Base-by-base conservation (phyloP, 805 yeast species). In the Teunomyces funiuensis region DNA sequence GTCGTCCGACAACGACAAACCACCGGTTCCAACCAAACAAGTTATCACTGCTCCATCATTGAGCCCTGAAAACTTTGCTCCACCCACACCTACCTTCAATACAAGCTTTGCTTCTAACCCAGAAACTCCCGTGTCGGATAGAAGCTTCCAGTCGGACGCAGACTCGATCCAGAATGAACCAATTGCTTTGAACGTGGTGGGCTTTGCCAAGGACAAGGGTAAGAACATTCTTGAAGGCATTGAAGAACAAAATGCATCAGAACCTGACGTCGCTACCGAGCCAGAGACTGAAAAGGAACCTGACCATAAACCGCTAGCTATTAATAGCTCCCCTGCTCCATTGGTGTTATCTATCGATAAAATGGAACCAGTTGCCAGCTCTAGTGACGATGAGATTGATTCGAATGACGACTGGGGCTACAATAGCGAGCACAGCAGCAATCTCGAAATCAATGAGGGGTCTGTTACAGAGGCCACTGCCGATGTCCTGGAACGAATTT, bases 101-200 rank as follows among this genome's bases (percentile, higher is more conserved):
- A 40, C 42, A 2, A 33, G 41, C 20, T 34, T 36, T n/a, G 16
- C 19, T 3, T 29, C 44, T 3, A 36, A 43, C n/a, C 57, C 66
- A 15, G 68, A 62, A 14, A 63, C 72, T 6, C 69, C 71, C 9
- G 43, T 41, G 23, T 63, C 71, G 1, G 72, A 68, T 14, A 43
- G 49, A 37, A 68, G 73, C 40, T 68, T 55, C 42, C 55, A 51
- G 28, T 67, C 73, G 1, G 74, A 69, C 37, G 61, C 62, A 5
- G 72, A 67, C 45, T 66, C 72, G 11, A 66, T 68, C 17, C 74
- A 68, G 41, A 34, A 55, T 20, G 74, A 69, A 44, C 72, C 72
- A 2, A 52, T 43, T 2, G 46, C 45, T 17, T 51, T 69, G 42
- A 51, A 61, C 29, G 47, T 69, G 11, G 52, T 36, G 14, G 45